Base-by-base conservation (phyloP, 1,284 basidiomycete species). In the Marasmius tenuissimus region DNA sequence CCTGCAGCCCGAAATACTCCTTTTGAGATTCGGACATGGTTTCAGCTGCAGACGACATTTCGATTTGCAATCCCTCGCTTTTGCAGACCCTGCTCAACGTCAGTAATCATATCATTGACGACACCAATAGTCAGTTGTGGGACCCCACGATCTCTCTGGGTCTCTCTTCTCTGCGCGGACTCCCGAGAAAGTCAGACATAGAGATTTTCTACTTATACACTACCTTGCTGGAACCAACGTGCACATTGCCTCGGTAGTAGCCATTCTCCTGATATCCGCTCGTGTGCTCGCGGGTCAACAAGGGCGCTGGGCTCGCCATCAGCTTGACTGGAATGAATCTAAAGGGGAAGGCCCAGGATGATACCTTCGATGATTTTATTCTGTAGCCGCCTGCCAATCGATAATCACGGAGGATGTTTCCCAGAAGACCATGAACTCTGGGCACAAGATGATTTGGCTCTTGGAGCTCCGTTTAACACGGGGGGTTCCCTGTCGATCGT, bases 401-500 rank as follows among this genome's bases (percentile, higher is more conserved):
- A 79, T 59, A 71, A 74, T 79, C 47, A 73, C 72, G 2, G 45
- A 68, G 27, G 67, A 72, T 50, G 67, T 71, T 18, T 65, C 78
- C 5, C 53, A 69, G 58, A 63, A 67, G 2, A 74, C 82, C 22
- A 75, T 54, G n/a, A 34, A 0, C 27, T 76, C 1, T 82, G 73
- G 61, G 77, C 79, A 0, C 73, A 74, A 1, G 76, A 81, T 53
- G 76, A 79, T 53, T 64, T 70, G 8, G 70, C 71, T 7, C 67
- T 75, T 1, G 82, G 81, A 1, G 82, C 78, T 3, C 76, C 78
- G 0, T 86, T 84, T 71, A 81, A 82, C 61, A 86, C 84, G 0
- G 84, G 85, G 0, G 85, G 87, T 66, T 82, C 81, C 7, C 71
- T 87, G 14, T n/a, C n/a, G n/a, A n/a, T n/a, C n/a, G n/a, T n/a